Percentiles rank a stretch among this genome's conserved stretches.
Evolutionary conservation across 2,329 filamentous ascomycete genomes (phyloP).

Genomic region (Aspergillus sp.): DNA sequence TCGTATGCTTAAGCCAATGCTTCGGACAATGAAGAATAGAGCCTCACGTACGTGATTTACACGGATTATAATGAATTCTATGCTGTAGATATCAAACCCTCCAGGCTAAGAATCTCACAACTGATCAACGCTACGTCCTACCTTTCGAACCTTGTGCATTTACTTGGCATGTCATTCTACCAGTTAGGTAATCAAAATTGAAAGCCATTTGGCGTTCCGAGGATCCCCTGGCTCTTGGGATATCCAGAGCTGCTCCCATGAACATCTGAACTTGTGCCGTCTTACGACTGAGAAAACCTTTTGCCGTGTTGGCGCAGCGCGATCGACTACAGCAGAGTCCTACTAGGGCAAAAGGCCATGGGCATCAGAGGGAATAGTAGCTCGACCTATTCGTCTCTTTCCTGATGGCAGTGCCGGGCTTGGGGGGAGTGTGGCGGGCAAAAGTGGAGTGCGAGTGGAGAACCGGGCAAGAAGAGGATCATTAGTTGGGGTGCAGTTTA

Average conservation of each 20-base stretch:
- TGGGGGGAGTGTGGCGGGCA: conserved; percentile 1
- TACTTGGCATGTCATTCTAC: conserved; percentile 9
- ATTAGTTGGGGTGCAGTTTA: conserved; percentile 1
- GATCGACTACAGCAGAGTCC: not conserved
- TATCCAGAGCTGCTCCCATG: conserved; percentile 4
- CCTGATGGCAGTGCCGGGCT: conserved; percentile 6
- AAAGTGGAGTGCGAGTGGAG: not conserved
- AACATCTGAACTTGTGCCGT: conserved; percentile 3
- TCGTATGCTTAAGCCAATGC: conserved; percentile 1
- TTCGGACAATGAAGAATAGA: conserved; percentile 8
- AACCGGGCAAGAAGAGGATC: not conserved
- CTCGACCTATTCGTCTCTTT: conserved; percentile 1
- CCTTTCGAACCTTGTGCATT: conserved; percentile 6
- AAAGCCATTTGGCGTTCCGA: conserved; percentile 3
- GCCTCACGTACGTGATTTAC: not conserved
- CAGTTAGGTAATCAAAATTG: conserved; percentile 6
- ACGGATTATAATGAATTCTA: conserved; percentile 7
- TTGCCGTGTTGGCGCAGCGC: not conserved
- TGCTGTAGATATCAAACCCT: conserved; percentile 6
- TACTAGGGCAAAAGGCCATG: conserved; percentile 4
- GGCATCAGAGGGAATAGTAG: not conserved
- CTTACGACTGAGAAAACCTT: not conserved
- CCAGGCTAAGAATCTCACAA: conserved; percentile 1
- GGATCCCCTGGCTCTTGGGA: conserved; percentile 7
- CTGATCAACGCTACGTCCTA: conserved; percentile 6